Base-by-base conservation (phyloP, 768 basidiomycete genomes). In the Phlebiopsis gigantea region DNA sequence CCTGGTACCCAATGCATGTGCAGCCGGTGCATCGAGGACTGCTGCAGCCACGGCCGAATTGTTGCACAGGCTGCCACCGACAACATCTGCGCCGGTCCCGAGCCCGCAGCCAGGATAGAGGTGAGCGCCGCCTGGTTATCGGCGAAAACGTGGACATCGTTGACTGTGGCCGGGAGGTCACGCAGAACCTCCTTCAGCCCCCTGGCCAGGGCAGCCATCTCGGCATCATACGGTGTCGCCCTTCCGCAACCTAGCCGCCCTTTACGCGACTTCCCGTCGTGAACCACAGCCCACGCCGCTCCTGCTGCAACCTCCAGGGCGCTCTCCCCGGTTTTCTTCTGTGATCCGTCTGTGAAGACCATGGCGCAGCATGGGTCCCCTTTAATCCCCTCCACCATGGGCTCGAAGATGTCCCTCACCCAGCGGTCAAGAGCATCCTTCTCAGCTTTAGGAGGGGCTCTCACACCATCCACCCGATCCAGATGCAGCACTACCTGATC, bases 151-250 rank as follows among this genome's bases (percentile, higher is more conserved):
- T 57, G 56, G 15, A 57, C 45, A 30, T 51, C 46, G 3, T 9
- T 2, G 2, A 49, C 55, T 2, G 5, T 4, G 17, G 48, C 55
- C 4, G 55, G 55, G 8, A 42, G 25, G 24, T 41, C 14, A 12
- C 25, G 30, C 30, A 56, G 7, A 5, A 26, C 55, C 31, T 56
- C 55, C 5, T 15, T 5, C 30, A 56, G 47, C 28, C 55, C 47
- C 21, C 47, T 46, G 4, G 46, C 55, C 26, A 56, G 47, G 5
- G 55, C 55, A 25, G 55, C 55, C 55, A 56, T 56, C 47, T 56
- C 55, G 14, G 53, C 53, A 25, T 55, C 44, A 41, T 53, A 53
- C 34, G 52, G 53, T 4, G 53, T 54, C 6, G 53, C 21, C 30
- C 45, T 54, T 6, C 53, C 42, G 43, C 43, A 54, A 5, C 53